Percentiles rank a stretch among this genome's conserved stretches.
Evolutionary conservation across 805 yeast genomes (phyloP).

Genomic region (Nakazawaea anatomiae): DNA sequence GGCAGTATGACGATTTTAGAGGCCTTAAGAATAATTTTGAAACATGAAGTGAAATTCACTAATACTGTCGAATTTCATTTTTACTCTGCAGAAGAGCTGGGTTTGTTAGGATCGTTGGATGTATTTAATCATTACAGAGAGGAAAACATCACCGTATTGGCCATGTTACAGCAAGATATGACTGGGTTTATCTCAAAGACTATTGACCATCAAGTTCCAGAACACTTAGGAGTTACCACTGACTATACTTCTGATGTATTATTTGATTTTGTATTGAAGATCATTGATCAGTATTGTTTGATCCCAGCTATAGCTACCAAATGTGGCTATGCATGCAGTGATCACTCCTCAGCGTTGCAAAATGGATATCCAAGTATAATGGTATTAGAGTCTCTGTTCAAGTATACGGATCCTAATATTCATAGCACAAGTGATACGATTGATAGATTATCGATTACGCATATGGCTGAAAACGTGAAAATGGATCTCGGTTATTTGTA

Average conservation of each 20-base stretch:
- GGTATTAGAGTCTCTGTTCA: constrained; percentile 72
- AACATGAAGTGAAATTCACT: constrained; percentile 17
- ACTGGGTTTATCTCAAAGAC: constrained; percentile 66
- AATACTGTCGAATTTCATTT: constrained; percentile 90
- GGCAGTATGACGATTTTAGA: constrained; percentile 80
- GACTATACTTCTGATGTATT: constrained; percentile 58
- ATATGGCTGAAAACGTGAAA: constrained; percentile 76
- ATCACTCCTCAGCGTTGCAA: constrained; percentile 81
- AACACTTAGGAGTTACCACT: constrained; percentile 72
- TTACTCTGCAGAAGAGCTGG: constrained; percentile 94
- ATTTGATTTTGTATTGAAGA: constrained; percentile 53
- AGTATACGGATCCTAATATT: constrained; percentile 58
- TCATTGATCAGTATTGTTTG: constrained; percentile 56
- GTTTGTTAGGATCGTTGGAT: constrained; percentile 79
- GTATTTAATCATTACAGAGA: constrained; percentile 52
- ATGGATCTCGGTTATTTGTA: constrained; percentile 66
- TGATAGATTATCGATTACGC: constrained; percentile 72
- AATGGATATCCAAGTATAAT: constrained; percentile 83
- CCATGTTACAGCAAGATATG: constrained; percentile 95
- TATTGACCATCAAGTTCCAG: constrained; percentile 44
- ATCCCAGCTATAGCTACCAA: constrained; percentile 69
- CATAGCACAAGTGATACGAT: constrained; percentile 78
- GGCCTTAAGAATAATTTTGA: constrained; percentile 56
- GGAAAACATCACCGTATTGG: constrained; percentile 50
- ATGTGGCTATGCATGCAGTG: constrained; percentile 94